A percentile compares a stretch with the other conserved stretches of the same genome.
phyloP scores from a whole-genome alignment of 345 rosid species.

The Gossypium arboreum region DNA sequence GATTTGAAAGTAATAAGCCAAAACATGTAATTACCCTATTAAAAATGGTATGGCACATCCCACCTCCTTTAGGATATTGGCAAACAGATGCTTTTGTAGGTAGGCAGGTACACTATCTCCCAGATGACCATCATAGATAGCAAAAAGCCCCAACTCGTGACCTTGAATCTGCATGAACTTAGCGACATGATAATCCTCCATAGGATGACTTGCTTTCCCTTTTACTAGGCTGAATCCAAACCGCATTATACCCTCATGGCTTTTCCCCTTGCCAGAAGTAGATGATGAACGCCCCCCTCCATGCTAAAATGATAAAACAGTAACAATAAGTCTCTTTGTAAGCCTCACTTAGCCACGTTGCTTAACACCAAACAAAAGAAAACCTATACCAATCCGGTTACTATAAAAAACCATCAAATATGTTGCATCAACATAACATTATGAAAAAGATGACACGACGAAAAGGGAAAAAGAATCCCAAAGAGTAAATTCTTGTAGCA shows the following conservation, averaged over 20 bases:
- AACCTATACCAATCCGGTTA: neutral
- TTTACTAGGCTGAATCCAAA: conserved; percentile 61
- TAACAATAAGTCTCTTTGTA: neutral
- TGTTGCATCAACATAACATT: neutral
- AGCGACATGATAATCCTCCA: conserved; percentile 83
- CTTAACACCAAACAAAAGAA: neutral
- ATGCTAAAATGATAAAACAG: conserved; percentile 28
- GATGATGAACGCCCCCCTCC: conserved; percentile 53
- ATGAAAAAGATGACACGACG: neutral
- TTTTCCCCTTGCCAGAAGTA: conserved; percentile 57
- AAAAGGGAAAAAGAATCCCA: neutral
- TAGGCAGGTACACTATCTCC: conserved; percentile 61
- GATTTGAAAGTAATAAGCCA: neutral
- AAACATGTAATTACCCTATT: conserved; percentile 11
- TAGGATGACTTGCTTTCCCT: conserved; percentile 66
- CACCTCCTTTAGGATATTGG: conserved; percentile 50
- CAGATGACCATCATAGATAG: conserved; percentile 74
- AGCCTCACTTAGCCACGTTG: conserved; percentile 3
- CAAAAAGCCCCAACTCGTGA: conserved; percentile 66
- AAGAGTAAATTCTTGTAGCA: neutral
- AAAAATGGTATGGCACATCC: conserved; percentile 12
- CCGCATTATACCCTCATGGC: conserved; percentile 41
- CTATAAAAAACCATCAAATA: neutral
- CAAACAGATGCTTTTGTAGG: conserved; percentile 60
- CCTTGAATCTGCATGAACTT: conserved; percentile 45